Evolutionary conservation across 2,329 filamentous ascomycete species (phyloP).

Genomic region (Curvularia eragrostidis): DNA sequence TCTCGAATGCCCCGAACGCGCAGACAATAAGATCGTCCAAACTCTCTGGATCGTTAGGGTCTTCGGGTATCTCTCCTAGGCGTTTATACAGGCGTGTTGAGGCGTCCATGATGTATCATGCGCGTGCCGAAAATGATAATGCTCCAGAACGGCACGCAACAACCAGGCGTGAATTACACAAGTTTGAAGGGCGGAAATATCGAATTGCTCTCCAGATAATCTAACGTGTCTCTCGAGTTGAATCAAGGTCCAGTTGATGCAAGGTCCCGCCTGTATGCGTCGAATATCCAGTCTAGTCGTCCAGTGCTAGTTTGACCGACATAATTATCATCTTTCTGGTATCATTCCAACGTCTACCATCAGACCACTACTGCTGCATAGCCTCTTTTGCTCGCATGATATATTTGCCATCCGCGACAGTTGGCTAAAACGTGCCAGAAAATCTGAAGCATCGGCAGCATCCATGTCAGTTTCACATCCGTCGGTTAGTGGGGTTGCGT

Average conservation of each 20-base stretch:
- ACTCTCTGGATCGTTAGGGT: constrained; percentile 44
- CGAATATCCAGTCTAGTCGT: background rate
- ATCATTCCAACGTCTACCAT: constrained; percentile 9
- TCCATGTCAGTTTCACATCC: constrained; percentile 28
- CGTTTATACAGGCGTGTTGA: constrained; percentile 43
- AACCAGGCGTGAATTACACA: background rate
- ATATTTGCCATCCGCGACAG: constrained; percentile 10
- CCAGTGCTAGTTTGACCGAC: background rate
- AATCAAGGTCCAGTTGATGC: background rate
- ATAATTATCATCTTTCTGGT: background rate
- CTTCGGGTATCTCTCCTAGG: constrained; percentile 41
- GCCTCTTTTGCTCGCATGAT: constrained; percentile 20
- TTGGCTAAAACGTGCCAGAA: constrained; percentile 18
- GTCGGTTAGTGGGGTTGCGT: background rate
- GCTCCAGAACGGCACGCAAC: background rate
- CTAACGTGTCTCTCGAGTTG: background rate
- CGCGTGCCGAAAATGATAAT: background rate
- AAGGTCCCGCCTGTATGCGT: background rate
- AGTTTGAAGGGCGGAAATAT: background rate
- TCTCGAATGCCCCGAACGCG: constrained; percentile 50
- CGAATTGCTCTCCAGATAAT: background rate
- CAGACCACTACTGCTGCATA: constrained; percentile 5
- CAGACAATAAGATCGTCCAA: constrained; percentile 49
- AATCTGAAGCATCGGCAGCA: constrained; percentile 23
- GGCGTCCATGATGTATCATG: constrained; percentile 31